These are phyloP conservation scores for Diaporthe citrichinensis DNA, from an alignment of 2,329 filamentous ascomycete genomes.

Conservation along the genomic window DNA sequence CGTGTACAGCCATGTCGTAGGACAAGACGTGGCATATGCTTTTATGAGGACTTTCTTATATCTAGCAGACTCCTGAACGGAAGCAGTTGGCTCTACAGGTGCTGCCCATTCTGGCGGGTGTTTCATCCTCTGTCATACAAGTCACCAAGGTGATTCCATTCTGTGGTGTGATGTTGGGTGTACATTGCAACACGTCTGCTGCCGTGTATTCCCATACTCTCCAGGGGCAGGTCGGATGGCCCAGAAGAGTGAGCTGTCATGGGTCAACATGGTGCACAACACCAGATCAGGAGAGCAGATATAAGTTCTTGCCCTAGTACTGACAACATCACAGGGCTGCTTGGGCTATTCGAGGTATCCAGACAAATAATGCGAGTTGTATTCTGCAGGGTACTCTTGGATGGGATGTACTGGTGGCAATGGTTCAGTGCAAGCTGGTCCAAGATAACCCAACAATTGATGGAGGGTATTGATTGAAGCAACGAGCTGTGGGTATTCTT, in stretches of 20 bases:
- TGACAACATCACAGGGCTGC: not conserved
- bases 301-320: too few relatives aligned
- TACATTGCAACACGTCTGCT: conserved; percentile 9
- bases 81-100: not conserved
- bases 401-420: not conserved
- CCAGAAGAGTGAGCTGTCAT: not conserved
- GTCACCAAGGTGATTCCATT: conserved; percentile 17
- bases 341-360: too few relatives aligned
- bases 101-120: not conserved
- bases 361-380: not conserved
- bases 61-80: not conserved
- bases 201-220: not conserved
- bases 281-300: not conserved
- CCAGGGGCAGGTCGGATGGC: not conserved
- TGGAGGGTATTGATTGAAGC: not conserved
- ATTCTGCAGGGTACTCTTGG: not conserved
- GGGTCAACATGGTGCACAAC: not conserved
- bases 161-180: not conserved
- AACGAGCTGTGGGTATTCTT: not conserved
- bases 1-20: not conserved
- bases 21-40: not conserved
- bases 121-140: conserved; percentile 37
- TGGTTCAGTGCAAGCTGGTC: not conserved
- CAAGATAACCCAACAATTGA: not conserved
- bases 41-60: not conserved